Evolutionary conservation across 768 basidiomycete genomes (phyloP), one percentile per base, ranked within the genome.

Genomic region (Tephrocybe sp.): DNA sequence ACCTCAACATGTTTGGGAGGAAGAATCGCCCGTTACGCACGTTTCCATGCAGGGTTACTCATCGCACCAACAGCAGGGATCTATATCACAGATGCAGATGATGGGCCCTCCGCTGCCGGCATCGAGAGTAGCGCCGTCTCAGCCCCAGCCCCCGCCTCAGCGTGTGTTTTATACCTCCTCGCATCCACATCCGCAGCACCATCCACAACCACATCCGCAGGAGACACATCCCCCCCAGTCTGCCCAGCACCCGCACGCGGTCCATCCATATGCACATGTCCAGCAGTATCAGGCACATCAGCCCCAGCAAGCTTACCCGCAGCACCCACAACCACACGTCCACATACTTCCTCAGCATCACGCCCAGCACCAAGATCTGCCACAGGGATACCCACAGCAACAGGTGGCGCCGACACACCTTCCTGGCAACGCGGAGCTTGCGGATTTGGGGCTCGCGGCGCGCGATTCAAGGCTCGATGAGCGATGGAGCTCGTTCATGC

Each of bases 401-500:
- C 49, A 37, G 4, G 47, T 46, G 26, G 25, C 51, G 30, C 59
- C 42, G 15, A 41, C 53, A 12, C 57, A 54, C 37, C 61, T 68
- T 15, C 63, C 68, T 23, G 50, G 42, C 11, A 59, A 68, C 38
- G 55, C 73, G 15, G 81, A 83, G 46, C 67, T 87, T 15, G 77
- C 81, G 0, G 75, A 81, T 48, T 72, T 88, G 3, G 86, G 86
- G 6, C 67, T 88, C 21, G 81, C 82, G 4, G 69, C 83, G 9
- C 70, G 79, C 20, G 77, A 77, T 52, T 79, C 80, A 38, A 68
- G 79, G 32, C 59, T 84, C 33, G 80, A 81, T 45, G 79, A 80
- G 59, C 68, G 80, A 20, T 85, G 83, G 83, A 76, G 76, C 48
- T 77, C 76, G 24, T 84, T 85, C 58, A 80, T 85, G 80, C 76